Conservation (phyloP, 208 protist species). For the Trypanosoma theileri region DNA sequence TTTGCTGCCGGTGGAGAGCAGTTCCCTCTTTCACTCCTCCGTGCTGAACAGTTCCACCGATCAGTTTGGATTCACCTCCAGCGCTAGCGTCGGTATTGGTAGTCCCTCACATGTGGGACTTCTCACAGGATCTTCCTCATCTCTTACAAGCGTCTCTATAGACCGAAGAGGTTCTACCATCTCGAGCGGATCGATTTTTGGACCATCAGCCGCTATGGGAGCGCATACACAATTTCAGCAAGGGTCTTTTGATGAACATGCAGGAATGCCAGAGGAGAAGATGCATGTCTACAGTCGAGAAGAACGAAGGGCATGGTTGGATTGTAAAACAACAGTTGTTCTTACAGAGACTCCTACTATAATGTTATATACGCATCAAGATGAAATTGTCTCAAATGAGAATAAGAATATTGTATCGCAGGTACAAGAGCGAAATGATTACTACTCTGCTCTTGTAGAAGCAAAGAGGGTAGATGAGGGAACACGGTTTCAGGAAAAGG, state of each 20-base stretch:
- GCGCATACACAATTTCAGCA: not conserved
- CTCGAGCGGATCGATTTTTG: not conserved
- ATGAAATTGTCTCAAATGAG: slow-evolving; percentile 82
- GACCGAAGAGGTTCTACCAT: slow-evolving; percentile 5
- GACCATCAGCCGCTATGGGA: not conserved
- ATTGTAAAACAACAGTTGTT: slow-evolving; percentile 59
- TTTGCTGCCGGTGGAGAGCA: slow-evolving; percentile 23
- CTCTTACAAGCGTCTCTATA: slow-evolving; percentile 24
- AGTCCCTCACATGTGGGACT: slow-evolving; percentile 19
- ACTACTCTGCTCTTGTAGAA: slow-evolving; percentile 50
- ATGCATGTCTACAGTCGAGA: slow-evolving; percentile 34
- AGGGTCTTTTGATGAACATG: too few relatives aligned
- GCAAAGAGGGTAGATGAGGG: slow-evolving; percentile 68
- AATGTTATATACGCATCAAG: slow-evolving; percentile 83
- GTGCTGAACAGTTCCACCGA: slow-evolving; percentile 41
- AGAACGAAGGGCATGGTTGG: slow-evolving; percentile 55
- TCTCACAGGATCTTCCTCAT: slow-evolving; percentile 19
- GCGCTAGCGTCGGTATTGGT: not conserved
- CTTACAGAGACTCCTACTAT: slow-evolving; percentile 86
- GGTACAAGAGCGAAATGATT: slow-evolving; percentile 53
- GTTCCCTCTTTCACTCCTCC: slow-evolving; percentile 72
- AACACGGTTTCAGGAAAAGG: slow-evolving; percentile 77
- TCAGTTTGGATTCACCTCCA: not conserved
- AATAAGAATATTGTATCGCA: slow-evolving; percentile 37
- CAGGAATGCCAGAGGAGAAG: slow-evolving; percentile 31